Percentiles rank a stretch among this genome's conserved stretches.
phyloP scores from a whole-genome alignment of 169 alveolate genomes.

The Theileria sp. region DNA sequence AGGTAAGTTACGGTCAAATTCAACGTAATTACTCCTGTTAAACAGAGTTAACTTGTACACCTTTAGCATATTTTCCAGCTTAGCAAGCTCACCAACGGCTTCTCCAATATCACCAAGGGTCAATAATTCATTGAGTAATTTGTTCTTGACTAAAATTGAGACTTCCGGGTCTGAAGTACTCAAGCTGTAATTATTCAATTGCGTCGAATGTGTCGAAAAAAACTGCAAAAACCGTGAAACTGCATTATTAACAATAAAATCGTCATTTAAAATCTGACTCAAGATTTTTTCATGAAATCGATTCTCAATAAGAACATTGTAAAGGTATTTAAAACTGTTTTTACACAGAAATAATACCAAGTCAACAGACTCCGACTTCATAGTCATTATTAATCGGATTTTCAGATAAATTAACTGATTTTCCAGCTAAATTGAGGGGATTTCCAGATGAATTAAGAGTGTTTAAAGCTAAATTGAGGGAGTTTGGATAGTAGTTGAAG shows the following conservation, averaged over 20 bases:
- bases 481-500: neutral
- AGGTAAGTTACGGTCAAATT: constrained; percentile 3
- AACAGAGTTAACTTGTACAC: neutral
- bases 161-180: neutral
- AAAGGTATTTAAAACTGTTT: neutral
- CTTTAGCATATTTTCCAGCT: neutral
- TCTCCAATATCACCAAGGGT: neutral
- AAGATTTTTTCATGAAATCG: neutral
- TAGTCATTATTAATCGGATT: neutral
- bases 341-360: neutral
- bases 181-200: neutral
- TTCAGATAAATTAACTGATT: neutral
- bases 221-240: neutral
- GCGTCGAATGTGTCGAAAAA: neutral
- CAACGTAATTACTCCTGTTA: constrained; percentile 1
- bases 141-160: neutral
- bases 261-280: neutral
- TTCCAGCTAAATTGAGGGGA: neutral
- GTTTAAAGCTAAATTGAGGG: neutral
- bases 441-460: neutral
- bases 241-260: neutral
- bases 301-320: neutral
- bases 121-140: neutral
- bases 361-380: neutral
- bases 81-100: neutral